Evolutionary conservation across 371 early-diverging fungal species (phyloP).

Genomic region (Rhizopus arrhizus): DNA sequence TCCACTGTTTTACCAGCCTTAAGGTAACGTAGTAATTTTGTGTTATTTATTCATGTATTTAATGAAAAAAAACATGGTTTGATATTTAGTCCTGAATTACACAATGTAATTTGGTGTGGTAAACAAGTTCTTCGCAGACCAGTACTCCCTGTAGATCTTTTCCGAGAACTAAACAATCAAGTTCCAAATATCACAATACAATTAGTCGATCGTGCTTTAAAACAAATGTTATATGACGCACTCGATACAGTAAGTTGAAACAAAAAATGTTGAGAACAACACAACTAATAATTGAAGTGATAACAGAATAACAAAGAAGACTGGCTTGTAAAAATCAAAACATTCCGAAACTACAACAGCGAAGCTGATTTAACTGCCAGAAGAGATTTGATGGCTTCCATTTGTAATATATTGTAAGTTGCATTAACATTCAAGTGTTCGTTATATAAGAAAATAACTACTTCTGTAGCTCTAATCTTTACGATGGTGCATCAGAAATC

Average conservation of each 20-base stretch:
- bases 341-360: slow-evolving; percentile 13
- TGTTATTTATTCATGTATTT: slow-evolving; percentile 9
- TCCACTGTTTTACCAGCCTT: slow-evolving; percentile 20
- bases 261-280: slow-evolving; percentile 17
- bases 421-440: slow-evolving; percentile 16
- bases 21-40: slow-evolving; percentile 18
- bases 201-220: slow-evolving; percentile 12
- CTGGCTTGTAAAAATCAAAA: slow-evolving; percentile 12
- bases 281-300: slow-evolving; percentile 15
- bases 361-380: slow-evolving; percentile 10
- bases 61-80: slow-evolving; percentile 11
- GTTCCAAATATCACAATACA: slow-evolving; percentile 19
- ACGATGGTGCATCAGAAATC: slow-evolving; percentile 17
- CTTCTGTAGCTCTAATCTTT: slow-evolving; percentile 10
- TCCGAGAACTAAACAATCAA: slow-evolving; percentile 19
- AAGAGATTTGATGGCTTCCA: slow-evolving; percentile 14
- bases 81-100: slow-evolving; percentile 19
- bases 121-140: slow-evolving; percentile 22
- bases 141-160: slow-evolving; percentile 16
- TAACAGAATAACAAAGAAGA: slow-evolving; percentile 19
- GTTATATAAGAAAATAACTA: slow-evolving; percentile 18
- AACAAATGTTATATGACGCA: slow-evolving; percentile 17
- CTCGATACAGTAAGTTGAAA: slow-evolving; percentile 23
- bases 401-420: slow-evolving; percentile 19
- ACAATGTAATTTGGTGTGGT: slow-evolving; percentile 22